Evolutionary conservation across 345 rosid species (phyloP), one percentile per base, ranked within the genome.

Genomic region (Physaria fendleri): DNA sequence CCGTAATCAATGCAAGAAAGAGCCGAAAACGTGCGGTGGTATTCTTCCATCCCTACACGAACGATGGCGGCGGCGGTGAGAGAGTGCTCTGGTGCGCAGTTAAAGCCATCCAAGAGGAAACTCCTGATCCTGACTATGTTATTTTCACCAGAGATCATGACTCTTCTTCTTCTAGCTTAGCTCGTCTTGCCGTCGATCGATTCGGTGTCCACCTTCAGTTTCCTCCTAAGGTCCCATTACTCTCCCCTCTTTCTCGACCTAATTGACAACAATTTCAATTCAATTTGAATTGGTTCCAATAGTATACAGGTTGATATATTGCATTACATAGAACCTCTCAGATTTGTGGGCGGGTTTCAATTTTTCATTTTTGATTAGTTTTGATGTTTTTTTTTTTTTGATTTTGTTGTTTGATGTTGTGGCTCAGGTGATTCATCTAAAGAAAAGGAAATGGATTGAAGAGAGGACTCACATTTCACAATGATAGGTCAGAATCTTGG

Each of bases 41-140:
- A 0, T 92, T 88, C 82, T 88, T 92, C 77, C 98, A 92, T 45
- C 98, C 97, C 1, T 86, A 77, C 82, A 86, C 97, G 18, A 86
- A 92, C 76, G 98, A 89, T 66, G 98, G 97, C 10, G 98, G 98
- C 23, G 97, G 98, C 49, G 95, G 98, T 5, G 98, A 92, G 74
- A 73, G 98, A 64, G 98, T 89, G 29, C 84, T 92, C 33, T 92
- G 98, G 98, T 92, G 95, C 68, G 85, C 98, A 13, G 91, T 89
- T 43, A 88, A 77, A 80, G 94, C 95, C n/a, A 78, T 92, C 58
- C 95, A 92, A 61, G 95, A 92, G 39, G 88, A 82, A 50, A 55
- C 12, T 27, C 83, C 91, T 3, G 78, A 83, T 71, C 83, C 89
- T 21, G 77, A 78, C 51, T 82, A 88, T 54, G 57, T 80, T 29